Conservation (phyloP, 1,139 yeast species). For the Zhuliangozyma blackwelliae region DNA sequence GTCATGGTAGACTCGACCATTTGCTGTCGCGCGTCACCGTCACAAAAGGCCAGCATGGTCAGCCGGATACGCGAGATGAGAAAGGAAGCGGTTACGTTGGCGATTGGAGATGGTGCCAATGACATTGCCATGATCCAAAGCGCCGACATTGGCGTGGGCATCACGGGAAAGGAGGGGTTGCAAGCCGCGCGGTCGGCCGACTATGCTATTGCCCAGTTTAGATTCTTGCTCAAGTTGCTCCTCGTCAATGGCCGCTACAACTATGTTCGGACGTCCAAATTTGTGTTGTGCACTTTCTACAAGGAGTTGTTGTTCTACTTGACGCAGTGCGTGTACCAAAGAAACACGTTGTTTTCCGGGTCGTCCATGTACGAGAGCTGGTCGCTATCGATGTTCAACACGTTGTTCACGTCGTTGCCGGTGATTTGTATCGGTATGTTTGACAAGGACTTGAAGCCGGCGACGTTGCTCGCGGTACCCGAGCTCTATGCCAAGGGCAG, state of each 20-base stretch:
- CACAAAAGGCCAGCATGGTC: conserved; percentile 93
- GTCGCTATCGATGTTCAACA: conserved; percentile 96
- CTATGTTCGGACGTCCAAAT: conserved; percentile 86
- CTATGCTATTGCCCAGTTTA: conserved; percentile 91
- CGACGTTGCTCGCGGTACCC: conserved; percentile 87
- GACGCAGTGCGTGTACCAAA: conserved; percentile 83
- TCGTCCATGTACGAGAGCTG: conserved; percentile 91
- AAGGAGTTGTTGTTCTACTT: conserved; percentile 87
- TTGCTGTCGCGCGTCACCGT: conserved; percentile 95
- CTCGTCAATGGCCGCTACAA: conserved; percentile 96
- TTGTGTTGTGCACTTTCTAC: conserved; percentile 90
- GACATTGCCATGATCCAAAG: conserved; percentile 99
- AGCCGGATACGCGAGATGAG: conserved; percentile 64
- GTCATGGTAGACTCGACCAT: conserved; percentile 86
- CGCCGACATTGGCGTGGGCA: conserved; percentile 97
- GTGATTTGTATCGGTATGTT: conserved; percentile 94
- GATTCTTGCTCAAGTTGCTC: conserved; percentile 73
- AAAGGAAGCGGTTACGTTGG: conserved; percentile 72
- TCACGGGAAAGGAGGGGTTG: conserved; percentile 93
- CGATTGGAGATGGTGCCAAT: conserved; percentile 99
- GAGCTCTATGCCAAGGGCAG: conserved; percentile 82
- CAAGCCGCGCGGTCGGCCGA: conserved; percentile 97
- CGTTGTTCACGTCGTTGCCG: conserved; percentile 88
- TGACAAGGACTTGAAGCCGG: conserved; percentile 84
- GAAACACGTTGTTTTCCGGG: conserved; percentile 87